Evolutionary conservation across 2,329 filamentous ascomycete genomes (phyloP).

Genomic region (Diaporthe eres): DNA sequence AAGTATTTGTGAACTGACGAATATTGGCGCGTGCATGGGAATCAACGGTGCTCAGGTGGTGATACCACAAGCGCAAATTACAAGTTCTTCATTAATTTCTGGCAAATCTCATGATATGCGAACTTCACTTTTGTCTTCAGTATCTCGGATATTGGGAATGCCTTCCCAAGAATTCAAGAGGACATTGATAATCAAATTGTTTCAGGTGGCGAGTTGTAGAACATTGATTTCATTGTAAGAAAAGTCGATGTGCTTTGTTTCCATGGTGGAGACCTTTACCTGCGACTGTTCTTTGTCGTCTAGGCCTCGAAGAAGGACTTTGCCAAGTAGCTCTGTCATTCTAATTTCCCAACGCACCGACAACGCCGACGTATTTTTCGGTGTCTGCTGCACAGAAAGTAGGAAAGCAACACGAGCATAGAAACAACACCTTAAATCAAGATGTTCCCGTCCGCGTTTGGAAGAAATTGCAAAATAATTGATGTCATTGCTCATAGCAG

Average conservation of each 20-base stretch:
- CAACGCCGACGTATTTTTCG: no score
- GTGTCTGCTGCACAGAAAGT: background rate
- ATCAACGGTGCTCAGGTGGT: background rate
- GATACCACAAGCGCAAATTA: background rate
- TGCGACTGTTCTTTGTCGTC: background rate
- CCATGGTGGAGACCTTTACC: background rate
- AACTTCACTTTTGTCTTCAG: background rate
- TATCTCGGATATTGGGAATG: background rate
- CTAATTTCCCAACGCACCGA: background rate
- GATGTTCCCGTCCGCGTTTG: no score
- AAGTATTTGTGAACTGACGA: background rate
- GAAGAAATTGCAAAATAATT: no score
- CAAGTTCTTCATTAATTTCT: background rate
- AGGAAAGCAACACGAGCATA: background rate
- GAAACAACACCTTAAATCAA: no score
- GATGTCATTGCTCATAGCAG: no score
- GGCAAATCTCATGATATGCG: background rate
- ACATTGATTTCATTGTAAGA: background rate
- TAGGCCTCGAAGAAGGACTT: background rate
- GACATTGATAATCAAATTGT: background rate
- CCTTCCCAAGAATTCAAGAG: background rate
- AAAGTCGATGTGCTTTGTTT: background rate
- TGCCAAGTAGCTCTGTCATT: background rate
- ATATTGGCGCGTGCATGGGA: background rate
- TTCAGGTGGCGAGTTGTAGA: background rate